phyloP scores from a whole-genome alignment of 257 asterid genomes.

The Fraxinus anomala region DNA sequence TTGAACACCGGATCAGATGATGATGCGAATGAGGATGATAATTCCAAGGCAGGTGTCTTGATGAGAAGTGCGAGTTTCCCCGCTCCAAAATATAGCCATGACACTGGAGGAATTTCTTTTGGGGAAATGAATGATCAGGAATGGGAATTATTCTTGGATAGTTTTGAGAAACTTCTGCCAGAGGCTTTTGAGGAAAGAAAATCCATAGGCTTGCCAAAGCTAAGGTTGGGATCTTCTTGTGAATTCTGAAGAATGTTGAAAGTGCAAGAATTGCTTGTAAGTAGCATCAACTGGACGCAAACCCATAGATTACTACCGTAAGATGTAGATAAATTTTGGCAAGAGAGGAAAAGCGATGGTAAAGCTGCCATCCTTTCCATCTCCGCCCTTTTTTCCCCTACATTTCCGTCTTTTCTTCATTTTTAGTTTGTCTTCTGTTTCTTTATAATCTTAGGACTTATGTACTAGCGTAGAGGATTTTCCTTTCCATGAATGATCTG shows the following conservation, averaged over 20 bases:
- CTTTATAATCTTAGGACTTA: conserved; percentile 26
- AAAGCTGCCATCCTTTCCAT: conserved; percentile 56
- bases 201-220: conserved; percentile 69
- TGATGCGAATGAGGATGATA: conserved; percentile 19
- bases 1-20: conserved; percentile 21
- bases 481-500: conserved; percentile 7
- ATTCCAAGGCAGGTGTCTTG: conserved; percentile 38
- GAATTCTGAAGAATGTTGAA: conserved; percentile 54
- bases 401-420: neutral
- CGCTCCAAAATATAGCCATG: conserved; percentile 47
- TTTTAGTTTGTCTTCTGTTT: conserved; percentile 20
- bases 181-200: conserved; percentile 70
- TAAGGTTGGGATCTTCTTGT: conserved; percentile 82
- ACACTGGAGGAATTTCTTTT: conserved; percentile 57
- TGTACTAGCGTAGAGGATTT: conserved; percentile 22
- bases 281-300: conserved; percentile 30
- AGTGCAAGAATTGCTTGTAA: conserved; percentile 19
- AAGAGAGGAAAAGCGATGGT: conserved; percentile 50
- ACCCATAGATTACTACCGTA: conserved; percentile 34
- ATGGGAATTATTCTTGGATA: conserved; percentile 67
- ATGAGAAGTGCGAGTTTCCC: conserved; percentile 77
- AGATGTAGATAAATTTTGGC: conserved; percentile 37
- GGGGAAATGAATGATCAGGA: conserved; percentile 67
- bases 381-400: neutral
- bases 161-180: conserved; percentile 56